phyloP scores from a whole-genome alignment of 1,284 basidiomycete genomes.

The Pterulicium gracile region DNA sequence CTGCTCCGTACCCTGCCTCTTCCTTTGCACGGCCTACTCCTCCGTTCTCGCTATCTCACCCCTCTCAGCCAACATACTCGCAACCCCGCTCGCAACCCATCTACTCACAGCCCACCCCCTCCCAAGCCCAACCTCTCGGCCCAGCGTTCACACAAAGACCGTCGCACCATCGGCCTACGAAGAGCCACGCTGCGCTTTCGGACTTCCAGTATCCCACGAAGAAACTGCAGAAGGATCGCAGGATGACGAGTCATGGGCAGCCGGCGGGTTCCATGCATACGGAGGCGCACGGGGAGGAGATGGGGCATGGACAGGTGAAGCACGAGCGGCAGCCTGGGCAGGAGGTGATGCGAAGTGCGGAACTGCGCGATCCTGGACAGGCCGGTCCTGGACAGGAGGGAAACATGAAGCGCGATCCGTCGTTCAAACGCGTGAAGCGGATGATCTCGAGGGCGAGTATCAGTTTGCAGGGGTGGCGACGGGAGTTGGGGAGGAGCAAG shows the following conservation, averaged over 20 bases:
- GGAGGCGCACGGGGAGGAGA: neutral
- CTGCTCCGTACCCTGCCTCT: too few species aligned
- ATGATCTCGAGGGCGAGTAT: constrained; percentile 2
- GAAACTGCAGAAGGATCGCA: neutral
- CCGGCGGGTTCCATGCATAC: neutral
- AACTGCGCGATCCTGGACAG: too few species aligned
- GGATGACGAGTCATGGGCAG: constrained; percentile 2
- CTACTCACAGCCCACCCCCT: neutral
- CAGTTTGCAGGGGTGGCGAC: neutral
- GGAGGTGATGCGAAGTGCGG: too few species aligned
- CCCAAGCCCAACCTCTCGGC: neutral
- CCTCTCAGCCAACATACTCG: too few species aligned
- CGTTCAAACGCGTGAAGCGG: neutral
- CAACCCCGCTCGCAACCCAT: too few species aligned
- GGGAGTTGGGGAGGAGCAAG: neutral
- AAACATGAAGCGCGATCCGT: neutral
- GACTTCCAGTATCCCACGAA: neutral
- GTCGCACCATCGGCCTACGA: neutral
- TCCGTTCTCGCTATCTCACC: too few species aligned
- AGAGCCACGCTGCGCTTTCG: neutral
- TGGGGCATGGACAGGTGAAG: too few species aligned
- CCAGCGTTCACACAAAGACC: neutral
- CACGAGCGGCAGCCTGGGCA: too few species aligned
- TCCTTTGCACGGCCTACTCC: too few species aligned
- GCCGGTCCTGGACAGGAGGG: too few species aligned